Conservation (phyloP, 176 grass and related monocot genomes). For the Luzula sylvatica region DNA sequence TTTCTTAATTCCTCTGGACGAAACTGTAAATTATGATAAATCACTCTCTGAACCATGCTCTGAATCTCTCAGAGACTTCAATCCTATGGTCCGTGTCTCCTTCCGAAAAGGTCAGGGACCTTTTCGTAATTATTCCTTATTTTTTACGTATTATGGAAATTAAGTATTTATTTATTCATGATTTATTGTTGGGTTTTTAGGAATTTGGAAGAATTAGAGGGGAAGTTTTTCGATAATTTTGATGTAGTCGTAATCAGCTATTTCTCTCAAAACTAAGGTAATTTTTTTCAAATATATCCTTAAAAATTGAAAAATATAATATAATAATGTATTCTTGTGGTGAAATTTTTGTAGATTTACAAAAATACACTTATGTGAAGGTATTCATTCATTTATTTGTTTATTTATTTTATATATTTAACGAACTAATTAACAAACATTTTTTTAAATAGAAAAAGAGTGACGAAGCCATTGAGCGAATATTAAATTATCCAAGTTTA, state of each 20-base stretch:
- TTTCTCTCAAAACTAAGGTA: constrained; percentile 70
- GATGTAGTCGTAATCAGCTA: constrained; percentile 73
- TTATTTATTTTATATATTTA: neutral
- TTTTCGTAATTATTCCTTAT: neutral
- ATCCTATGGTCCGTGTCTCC: constrained; percentile 78
- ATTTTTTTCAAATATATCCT: neutral
- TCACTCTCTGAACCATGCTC: constrained; percentile 59
- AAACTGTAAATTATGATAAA: constrained; percentile 47
- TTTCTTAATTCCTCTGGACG: constrained; percentile 71
- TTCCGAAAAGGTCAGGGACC: constrained; percentile 41
- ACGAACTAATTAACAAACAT: neutral
- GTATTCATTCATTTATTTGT: constrained; percentile 25
- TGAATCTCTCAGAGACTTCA: constrained; percentile 69
- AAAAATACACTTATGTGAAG: constrained; percentile 70
- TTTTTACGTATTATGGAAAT: neutral
- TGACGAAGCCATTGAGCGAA: constrained; percentile 28
- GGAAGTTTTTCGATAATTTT: constrained; percentile 71
- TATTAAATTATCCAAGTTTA: constrained; percentile 56
- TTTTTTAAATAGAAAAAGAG: constrained; percentile 40
- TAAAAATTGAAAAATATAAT: no score
- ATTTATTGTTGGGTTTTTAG: no score
- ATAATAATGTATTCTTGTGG: constrained; percentile 44
- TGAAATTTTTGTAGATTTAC: constrained; percentile 93
- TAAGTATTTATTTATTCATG: no score
- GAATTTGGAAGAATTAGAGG: constrained; percentile 56